Percentiles rank a stretch among this genome's conserved stretches.
Evolutionary conservation across 2,329 filamentous ascomycete genomes (phyloP).

Genomic region (Phialophora macrospora): DNA sequence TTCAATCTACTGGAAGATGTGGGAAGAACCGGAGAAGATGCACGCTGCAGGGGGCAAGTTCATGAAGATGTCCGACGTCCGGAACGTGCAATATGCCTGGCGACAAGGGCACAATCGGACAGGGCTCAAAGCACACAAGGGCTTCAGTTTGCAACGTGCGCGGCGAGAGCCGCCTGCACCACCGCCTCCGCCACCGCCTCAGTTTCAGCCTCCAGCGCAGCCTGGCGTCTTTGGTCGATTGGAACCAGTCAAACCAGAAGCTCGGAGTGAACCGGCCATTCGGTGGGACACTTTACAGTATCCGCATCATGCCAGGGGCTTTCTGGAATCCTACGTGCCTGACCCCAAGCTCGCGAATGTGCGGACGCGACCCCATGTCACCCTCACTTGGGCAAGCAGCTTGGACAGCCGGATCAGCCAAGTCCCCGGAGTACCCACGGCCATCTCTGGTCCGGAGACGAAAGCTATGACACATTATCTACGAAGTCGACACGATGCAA

Average conservation of each 20-base stretch:
- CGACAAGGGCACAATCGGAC: slow-evolving; percentile 52
- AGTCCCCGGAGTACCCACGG: slow-evolving; percentile 77
- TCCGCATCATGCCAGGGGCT: slow-evolving; percentile 51
- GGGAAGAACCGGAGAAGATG: slow-evolving; percentile 52
- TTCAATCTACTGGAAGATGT: slow-evolving; percentile 56
- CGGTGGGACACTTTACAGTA: slow-evolving; percentile 51
- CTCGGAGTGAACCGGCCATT: slow-evolving; percentile 34
- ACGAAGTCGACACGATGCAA: slow-evolving; percentile 79
- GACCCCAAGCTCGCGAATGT: slow-evolving; percentile 40
- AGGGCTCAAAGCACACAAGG: slow-evolving; percentile 51
- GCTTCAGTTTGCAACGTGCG: slow-evolving; percentile 41
- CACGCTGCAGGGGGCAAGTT: slow-evolving; percentile 53
- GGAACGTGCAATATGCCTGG: slow-evolving; percentile 56
- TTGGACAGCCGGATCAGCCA: slow-evolving; percentile 81
- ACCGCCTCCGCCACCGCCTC: slow-evolving; percentile 27
- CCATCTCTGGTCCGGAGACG: slow-evolving; percentile 78
- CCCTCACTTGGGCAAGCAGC: slow-evolving; percentile 87
- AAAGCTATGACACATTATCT: slow-evolving; percentile 95
- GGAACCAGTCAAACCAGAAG: slow-evolving; percentile 26
- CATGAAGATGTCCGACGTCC: slow-evolving; percentile 54
- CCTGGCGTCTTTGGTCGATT: slow-evolving; percentile 33
- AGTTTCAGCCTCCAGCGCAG: slow-evolving; percentile 26
- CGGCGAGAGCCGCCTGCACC: slow-evolving; percentile 28
- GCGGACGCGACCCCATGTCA: slow-evolving; percentile 62
- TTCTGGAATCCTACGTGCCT: slow-evolving; percentile 60